Evolutionary conservation across 1,284 basidiomycete genomes (phyloP), one percentile per base, ranked within the genome.

Genomic region (Peniophora sp.): DNA sequence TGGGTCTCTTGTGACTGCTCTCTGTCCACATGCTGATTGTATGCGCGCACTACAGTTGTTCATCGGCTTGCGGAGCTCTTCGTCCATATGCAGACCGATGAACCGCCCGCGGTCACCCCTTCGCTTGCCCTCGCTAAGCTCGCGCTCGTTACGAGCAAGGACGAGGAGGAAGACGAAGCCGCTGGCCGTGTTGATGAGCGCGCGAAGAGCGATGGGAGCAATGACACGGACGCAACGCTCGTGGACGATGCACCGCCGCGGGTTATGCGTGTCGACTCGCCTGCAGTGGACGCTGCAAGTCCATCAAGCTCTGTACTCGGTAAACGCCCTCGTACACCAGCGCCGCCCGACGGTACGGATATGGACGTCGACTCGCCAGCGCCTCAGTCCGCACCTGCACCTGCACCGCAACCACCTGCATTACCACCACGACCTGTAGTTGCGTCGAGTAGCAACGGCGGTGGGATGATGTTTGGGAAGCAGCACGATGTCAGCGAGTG

Each of bases 401-500:
- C 27, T 12, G 27, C 27, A 32, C 27, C 5, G 27, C 27, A 32
- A 32, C 51, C 43, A 8, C 38, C 38, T 5, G n/a, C 38, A 16
- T 41, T 41, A 41, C 38, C 38, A 16, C 38, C 38, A 20, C 38
- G 38, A 8, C 16, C 16, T 6, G 38, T n/a, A 16, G 5, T 16
- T 17, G 16, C 38, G 6, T 6, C 38, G 8, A 32, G 27, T 12
- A 32, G 27, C 12, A 32, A 32, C 12, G 27, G 27, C 27, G 38
- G 38, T 16, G 38, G 38, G 38, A 41, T 41, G 38, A n/a, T 41
- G 19, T 41, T 41, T n/a, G 93, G 93, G n/a, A 86, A 90, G 57
- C 96, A 99, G 62, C 96, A 99, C 63, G 96, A 99, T 64, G 95
- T 98, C 2, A 89, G 95, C 0, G 96, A 99, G 69, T 97, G 96